Base-by-base conservation (phyloP, 441 rosid species). In the Melastoma candidum region DNA sequence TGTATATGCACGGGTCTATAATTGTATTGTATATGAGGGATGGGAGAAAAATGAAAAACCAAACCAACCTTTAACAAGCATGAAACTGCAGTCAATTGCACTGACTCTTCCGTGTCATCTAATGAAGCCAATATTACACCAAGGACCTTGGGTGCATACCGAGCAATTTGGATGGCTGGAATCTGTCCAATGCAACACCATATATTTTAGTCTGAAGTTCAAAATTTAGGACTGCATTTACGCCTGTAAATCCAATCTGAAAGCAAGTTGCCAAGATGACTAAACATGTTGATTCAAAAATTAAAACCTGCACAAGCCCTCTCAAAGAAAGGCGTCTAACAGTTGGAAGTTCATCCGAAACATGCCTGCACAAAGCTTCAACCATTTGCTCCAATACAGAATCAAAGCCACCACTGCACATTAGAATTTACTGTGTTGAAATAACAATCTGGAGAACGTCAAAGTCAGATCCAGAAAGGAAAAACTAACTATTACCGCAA, bases 271-370 rank as follows among this genome's bases (percentile, higher is more conserved):
- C 43, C 47, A 29, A 8, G 8, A 39, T 5, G 46, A 51, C 53
- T 27, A 26, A 14, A 51, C 44, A 22, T 13, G 25, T 44, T 7
- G 43, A 32, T 51, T 29, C 43, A n/a, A 32, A 44, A 52, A 25
- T 53, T 26, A 60, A 63, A 54, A 93, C 99, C 85, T 89, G 95
- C 59, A 87, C 99, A 60, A 93, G 77, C 72, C 99, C 99, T 74
- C 84, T 81, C 62, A 89, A 79, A 77, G 96, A 89, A 69, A 93
- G 99, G 72, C 96, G 74, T 69, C 97, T 77, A 65, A 93, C 97
- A 45, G 87, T 84, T 44, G 99, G 82, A 72, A 96, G 89, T 68
- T 84, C 99, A 72, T 93, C 99, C 47, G 99, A 93, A 11, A 84
- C 96, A 77, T 84, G 93, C 51, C 95, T 75, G 70, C 99, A 93